Evolutionary conservation across 1,284 basidiomycete genomes (phyloP).

Genomic region (Amylostereum chailletii): DNA sequence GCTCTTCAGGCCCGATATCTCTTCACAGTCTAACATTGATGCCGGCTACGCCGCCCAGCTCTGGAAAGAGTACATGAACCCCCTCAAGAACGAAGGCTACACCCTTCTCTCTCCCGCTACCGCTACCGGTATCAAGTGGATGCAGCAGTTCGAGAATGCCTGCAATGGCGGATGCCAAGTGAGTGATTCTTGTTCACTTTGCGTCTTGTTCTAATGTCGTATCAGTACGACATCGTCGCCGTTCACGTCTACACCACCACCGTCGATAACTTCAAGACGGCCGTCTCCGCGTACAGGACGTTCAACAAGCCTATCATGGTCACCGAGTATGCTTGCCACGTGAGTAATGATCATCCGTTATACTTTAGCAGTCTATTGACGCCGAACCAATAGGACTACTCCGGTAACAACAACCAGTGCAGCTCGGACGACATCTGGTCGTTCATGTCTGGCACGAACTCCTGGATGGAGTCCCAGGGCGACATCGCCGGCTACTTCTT

Average conservation of each 20-base stretch:
- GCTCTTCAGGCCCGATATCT: slow-evolving; percentile 44
- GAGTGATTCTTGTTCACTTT: slow-evolving; percentile 29
- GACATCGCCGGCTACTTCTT: slow-evolving; percentile 56
- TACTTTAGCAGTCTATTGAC: background rate
- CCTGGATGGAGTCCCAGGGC: slow-evolving; percentile 45
- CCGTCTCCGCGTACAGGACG: slow-evolving; percentile 38
- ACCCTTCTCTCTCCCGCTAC: slow-evolving; percentile 56
- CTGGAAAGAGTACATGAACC: slow-evolving; percentile 58
- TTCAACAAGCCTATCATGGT: slow-evolving; percentile 48
- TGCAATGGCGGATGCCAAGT: slow-evolving; percentile 38
- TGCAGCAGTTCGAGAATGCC: slow-evolving; percentile 44
- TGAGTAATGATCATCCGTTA: slow-evolving; percentile 15
- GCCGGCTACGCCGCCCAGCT: slow-evolving; percentile 39
- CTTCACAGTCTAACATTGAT: slow-evolving; percentile 53
- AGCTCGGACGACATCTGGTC: slow-evolving; percentile 33
- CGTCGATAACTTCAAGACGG: slow-evolving; percentile 38
- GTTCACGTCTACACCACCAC: slow-evolving; percentile 58
- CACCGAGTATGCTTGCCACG: slow-evolving; percentile 67
- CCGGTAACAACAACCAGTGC: slow-evolving; percentile 47
- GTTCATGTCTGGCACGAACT: slow-evolving; percentile 49
- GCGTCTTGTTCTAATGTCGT: slow-evolving; percentile 12
- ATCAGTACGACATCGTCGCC: slow-evolving; percentile 41
- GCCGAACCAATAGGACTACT: slow-evolving; percentile 5
- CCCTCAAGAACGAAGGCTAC: slow-evolving; percentile 49
- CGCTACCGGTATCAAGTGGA: slow-evolving; percentile 60